phyloP scores from a whole-genome alignment of 2,329 filamentous ascomycete species.

The Paraphoma sp. region DNA sequence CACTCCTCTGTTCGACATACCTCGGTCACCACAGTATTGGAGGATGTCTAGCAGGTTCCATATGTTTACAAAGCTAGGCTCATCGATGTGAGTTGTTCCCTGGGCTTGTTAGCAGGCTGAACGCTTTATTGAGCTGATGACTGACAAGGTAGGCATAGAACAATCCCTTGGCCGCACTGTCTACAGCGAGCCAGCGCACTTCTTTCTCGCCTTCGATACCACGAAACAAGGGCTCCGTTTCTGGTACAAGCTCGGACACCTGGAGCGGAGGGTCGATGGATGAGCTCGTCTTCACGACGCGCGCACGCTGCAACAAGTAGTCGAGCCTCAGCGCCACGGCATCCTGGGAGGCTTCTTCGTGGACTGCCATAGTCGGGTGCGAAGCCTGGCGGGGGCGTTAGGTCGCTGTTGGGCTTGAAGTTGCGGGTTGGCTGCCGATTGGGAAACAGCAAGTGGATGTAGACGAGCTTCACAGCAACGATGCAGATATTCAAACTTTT shows the following conservation, averaged over 20 bases:
- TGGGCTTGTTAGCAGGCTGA: constrained; percentile 45
- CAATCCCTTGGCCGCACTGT: constrained; percentile 80
- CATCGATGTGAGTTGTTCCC: constrained; percentile 77
- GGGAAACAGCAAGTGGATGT: background rate
- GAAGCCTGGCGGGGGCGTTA: background rate
- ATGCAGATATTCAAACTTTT: background rate
- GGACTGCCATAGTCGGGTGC: constrained; percentile 33
- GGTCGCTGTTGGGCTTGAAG: background rate
- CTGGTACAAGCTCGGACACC: constrained; percentile 46
- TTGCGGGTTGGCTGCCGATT: background rate
- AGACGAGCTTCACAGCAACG: background rate
- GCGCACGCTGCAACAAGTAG: constrained; percentile 50
- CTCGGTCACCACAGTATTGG: constrained; percentile 84
- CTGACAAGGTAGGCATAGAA: constrained; percentile 82
- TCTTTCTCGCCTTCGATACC: constrained; percentile 54
- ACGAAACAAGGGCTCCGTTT: constrained; percentile 35
- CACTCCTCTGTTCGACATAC: constrained; percentile 56
- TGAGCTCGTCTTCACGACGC: constrained; percentile 47
- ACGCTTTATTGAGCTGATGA: background rate
- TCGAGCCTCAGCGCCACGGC: constrained; percentile 44
- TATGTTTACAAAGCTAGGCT: constrained; percentile 78
- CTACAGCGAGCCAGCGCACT: constrained; percentile 70
- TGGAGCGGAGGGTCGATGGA: constrained; percentile 55
- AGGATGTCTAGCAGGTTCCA: constrained; percentile 96
- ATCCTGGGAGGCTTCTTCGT: constrained; percentile 30